These are phyloP conservation scores for Malassezia psittaci DNA, from an alignment of 1,284 basidiomycete species.

Conservation along the genomic window DNA sequence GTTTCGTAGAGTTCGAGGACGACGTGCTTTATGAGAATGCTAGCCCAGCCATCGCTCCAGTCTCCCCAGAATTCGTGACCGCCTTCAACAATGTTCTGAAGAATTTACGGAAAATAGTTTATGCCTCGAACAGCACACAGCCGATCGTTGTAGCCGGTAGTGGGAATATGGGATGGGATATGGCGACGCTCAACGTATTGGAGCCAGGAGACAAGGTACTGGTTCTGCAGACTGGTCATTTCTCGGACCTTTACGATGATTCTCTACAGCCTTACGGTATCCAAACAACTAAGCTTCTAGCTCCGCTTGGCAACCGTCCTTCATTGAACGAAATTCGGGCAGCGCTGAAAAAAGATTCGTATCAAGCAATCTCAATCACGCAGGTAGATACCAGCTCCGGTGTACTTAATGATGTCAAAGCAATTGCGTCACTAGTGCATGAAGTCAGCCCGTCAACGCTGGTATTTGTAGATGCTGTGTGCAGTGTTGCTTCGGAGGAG, in stretches of 20 bases:
- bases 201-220: constrained; percentile 68
- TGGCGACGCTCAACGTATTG: constrained; percentile 60
- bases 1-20: constrained; percentile 70
- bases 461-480: constrained; percentile 80
- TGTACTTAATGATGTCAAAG: constrained; percentile 75
- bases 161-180: constrained; percentile 83
- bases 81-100: constrained; percentile 82
- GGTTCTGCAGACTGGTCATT: constrained; percentile 56
- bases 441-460: constrained; percentile 75
- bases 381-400: constrained; percentile 61
- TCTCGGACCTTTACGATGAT: constrained; percentile 45
- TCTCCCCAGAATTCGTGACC: constrained; percentile 78
- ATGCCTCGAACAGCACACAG: constrained; percentile 54
- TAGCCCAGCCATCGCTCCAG: constrained; percentile 55
- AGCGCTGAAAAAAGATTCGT: constrained; percentile 68
- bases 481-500: constrained; percentile 90
- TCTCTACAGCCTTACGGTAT: constrained; percentile 67
- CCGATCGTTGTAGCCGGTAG: constrained; percentile 76
- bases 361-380: constrained; percentile 83
- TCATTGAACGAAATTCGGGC: constrained; percentile 57
- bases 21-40: constrained; percentile 54
- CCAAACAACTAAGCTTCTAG: constrained; percentile 73
- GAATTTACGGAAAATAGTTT: constrained; percentile 59
- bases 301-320: constrained; percentile 70
- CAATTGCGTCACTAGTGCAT: constrained; percentile 65